A percentile compares a stretch with the other conserved stretches of the same genome.
Conservation (phyloP, 345 rosid species). For the Ailanthus altissimus region DNA sequence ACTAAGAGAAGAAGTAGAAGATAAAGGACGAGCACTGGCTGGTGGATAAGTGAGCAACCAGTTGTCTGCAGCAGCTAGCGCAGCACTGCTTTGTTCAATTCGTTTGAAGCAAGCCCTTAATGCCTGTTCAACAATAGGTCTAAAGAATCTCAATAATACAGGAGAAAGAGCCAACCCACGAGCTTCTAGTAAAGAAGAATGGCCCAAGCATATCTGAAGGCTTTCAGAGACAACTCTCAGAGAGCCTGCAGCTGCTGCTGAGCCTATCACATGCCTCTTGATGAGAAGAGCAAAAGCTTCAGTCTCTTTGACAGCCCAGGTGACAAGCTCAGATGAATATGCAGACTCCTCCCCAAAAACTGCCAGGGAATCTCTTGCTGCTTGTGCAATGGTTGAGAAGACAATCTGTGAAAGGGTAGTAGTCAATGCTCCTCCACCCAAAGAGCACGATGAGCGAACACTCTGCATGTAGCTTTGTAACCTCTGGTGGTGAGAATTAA, state of each 20-base stretch:
- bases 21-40: conserved; percentile 48
- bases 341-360: conserved; percentile 84
- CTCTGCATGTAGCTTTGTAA: conserved; percentile 54
- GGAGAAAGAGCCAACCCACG: conserved; percentile 87
- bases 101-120: conserved; percentile 63
- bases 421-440: conserved; percentile 58
- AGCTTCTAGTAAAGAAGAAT: conserved; percentile 76
- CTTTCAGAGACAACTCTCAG: conserved; percentile 75
- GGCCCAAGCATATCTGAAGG: conserved; percentile 66
- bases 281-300: conserved; percentile 60
- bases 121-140: conserved; percentile 67
- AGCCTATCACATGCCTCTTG: conserved; percentile 68
- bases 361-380: conserved; percentile 73
- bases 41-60: conserved; percentile 71
- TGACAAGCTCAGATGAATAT: conserved; percentile 83
- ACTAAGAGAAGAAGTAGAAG: conserved; percentile 42
- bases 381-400: conserved; percentile 81
- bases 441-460: conserved; percentile 52
- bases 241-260: conserved; percentile 74
- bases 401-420: conserved; percentile 71
- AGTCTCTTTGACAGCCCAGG: conserved; percentile 89
- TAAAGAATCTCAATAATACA: conserved; percentile 65
- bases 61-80: conserved; percentile 81
- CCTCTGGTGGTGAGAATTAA: conserved; percentile 63
- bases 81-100: conserved; percentile 77